Evolutionary conservation across 2,329 filamentous ascomycete species (phyloP), one percentile per base, ranked within the genome.

Genomic region (Rugonectria rugulosa): DNA sequence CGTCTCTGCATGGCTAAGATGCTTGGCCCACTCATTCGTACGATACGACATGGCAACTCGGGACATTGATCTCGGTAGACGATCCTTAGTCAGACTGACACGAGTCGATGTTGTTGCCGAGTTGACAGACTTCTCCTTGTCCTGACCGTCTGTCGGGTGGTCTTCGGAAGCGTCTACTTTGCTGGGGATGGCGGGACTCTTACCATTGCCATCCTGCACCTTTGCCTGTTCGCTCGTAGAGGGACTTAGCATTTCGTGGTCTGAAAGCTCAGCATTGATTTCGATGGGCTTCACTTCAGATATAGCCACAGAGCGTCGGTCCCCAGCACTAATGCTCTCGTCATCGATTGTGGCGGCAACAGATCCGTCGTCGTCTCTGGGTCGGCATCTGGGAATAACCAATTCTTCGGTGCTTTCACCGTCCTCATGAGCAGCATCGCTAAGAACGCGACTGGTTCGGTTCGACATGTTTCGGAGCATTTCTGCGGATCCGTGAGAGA

Each of bases 11-110:
- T 83, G 78, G 60, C 87, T 86, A 10, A 97, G 80, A 71, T 97
- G 92, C 72, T 97, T 97, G 0, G 92, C 92, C 94, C 94, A 98
- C 75, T 98, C 94, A 62, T 96, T 96, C 2, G 92, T 97, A 53
- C 94, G 86, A 69, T 95, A 96, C 0, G 89, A 90, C 70, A 91
- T 79, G 2, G 92, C 89, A 8, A 96, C 84, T 57, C 85, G 88
- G 1, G 92, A 95, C 27, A 92, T 74, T 11, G 86, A 85, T n/a
- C 81, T 77, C 1, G 91, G 90, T 9, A 96, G 80, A 10, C 80
- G 80, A 4, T 86, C 85, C 59, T 81, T 82, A 5, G 82, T 86
- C 55, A 89, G 71, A 41, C 75, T 83, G 14, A 72, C 73, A 7
- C 76, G 72, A 12, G 75, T 73, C 3, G 82, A 81, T 2, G 73